Evolutionary conservation across 1,284 basidiomycete species (phyloP).

Genomic region (Peniophora sp.): DNA sequence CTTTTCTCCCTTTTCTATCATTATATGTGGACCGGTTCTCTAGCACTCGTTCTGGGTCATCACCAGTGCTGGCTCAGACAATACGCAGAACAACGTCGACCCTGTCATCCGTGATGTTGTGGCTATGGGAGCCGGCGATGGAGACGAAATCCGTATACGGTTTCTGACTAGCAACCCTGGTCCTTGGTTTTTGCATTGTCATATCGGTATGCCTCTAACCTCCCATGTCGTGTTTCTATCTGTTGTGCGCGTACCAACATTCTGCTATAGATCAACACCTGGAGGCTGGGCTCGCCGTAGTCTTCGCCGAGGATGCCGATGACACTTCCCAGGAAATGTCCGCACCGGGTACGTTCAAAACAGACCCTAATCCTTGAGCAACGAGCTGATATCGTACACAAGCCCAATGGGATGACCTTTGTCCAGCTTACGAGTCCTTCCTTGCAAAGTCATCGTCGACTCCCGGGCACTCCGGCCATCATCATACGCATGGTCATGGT

Average conservation of each 20-base stretch:
- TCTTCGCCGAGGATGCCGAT: background rate
- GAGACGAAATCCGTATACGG: constrained; percentile 6
- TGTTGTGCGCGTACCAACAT: constrained; percentile 16
- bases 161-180: constrained; percentile 36
- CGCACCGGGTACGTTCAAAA: no score
- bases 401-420: no score
- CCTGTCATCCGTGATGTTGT: background rate
- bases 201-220: constrained; percentile 6
- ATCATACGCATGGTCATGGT: no score
- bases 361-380: no score
- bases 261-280: background rate
- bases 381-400: no score
- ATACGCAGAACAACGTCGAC: background rate
- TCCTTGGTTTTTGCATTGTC: constrained; percentile 40
- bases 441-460: no score
- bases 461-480: no score
- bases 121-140: background rate
- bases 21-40: background rate
- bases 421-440: no score
- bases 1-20: background rate
- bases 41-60: background rate
- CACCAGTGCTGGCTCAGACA: background rate
- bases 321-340: background rate
- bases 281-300: background rate
- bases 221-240: no score